These are phyloP conservation scores for Penicillium cataractarum DNA, from an alignment of 495 filamentous ascomycete species.

Conservation along the genomic window DNA sequence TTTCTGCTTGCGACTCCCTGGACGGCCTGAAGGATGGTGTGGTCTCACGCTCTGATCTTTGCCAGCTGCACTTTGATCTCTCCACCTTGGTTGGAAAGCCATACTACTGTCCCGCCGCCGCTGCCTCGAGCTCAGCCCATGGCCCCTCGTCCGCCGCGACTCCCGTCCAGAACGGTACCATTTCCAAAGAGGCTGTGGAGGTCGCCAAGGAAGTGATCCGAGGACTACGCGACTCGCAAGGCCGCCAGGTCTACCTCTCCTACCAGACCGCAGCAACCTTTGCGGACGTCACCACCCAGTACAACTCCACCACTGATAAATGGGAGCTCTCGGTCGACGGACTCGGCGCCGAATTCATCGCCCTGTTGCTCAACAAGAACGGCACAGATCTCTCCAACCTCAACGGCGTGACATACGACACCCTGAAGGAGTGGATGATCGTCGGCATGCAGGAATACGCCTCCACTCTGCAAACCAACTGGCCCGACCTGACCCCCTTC, in stretches of 20 bases:
- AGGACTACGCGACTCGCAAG: conserved; percentile 49
- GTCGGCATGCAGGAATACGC: conserved; percentile 19
- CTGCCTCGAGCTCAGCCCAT: conserved; percentile 10
- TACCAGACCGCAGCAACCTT: conserved; percentile 47
- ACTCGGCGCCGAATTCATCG: conserved; percentile 43
- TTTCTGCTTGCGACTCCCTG: conserved; percentile 50
- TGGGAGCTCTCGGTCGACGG: conserved; percentile 41
- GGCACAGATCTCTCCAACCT: conserved; percentile 36
- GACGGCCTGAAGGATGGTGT: conserved; percentile 56
- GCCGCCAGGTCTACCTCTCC: conserved; percentile 49
- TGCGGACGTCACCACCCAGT: conserved; percentile 46
- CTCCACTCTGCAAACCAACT: conserved; percentile 34
- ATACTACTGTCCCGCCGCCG: conserved; percentile 47
- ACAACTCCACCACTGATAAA: conserved; percentile 39
- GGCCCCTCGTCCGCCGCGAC: conserved; percentile 15
- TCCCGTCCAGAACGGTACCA: conserved; percentile 50
- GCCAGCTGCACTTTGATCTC: conserved; percentile 44
- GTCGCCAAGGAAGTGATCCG: conserved; percentile 45
- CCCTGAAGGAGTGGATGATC: conserved; percentile 50
- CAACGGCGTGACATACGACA: conserved; percentile 52
- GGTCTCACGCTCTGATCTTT: conserved; percentile 52
- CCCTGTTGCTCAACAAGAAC: conserved; percentile 39
- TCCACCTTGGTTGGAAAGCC: conserved; percentile 41
- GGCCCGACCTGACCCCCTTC: conserved; percentile 52
- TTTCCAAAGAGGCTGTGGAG: conserved; percentile 41